phyloP scores from a whole-genome alignment of 192 early-diverging fungal genomes.

The Diversispora eburnea region DNA sequence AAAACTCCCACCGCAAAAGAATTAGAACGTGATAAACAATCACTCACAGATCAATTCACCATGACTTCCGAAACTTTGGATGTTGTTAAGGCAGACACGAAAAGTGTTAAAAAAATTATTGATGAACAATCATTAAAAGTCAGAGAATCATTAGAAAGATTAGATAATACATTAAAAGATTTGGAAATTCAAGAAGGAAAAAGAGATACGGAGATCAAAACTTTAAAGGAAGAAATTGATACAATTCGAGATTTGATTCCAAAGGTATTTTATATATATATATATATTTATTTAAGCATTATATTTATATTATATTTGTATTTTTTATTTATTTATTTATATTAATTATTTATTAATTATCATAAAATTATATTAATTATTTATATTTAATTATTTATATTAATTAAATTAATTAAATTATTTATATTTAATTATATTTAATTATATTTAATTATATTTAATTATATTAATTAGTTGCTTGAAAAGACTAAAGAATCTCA shows the following conservation, averaged over 20 bases:
- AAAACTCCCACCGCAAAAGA: constrained; percentile 62
- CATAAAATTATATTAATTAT: no score
- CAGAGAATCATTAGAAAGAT: constrained; percentile 60
- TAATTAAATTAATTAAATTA: constrained; percentile 8
- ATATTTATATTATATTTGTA: no score
- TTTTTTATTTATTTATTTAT: no score
- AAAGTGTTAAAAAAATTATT: constrained; percentile 48
- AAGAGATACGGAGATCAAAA: constrained; percentile 64
- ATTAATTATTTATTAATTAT: no score
- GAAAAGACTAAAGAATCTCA: constrained; percentile 73
- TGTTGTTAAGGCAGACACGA: constrained; percentile 36
- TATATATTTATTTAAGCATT: background rate
- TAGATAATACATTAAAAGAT: constrained; percentile 57
- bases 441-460: background rate
- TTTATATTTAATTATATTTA: background rate
- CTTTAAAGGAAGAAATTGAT: constrained; percentile 74
- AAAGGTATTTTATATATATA: constrained; percentile 48
- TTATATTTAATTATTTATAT: background rate
- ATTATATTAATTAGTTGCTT: constrained; percentile 51
- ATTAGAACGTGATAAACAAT: constrained; percentile 64
- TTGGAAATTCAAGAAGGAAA: constrained; percentile 62
- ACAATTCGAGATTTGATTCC: constrained; percentile 69
- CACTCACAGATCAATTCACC: constrained; percentile 63
- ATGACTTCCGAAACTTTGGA: constrained; percentile 42
- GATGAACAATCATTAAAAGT: constrained; percentile 73